A percentile compares a stretch with the other conserved stretches of the same genome.
These are phyloP conservation scores for Phylloboletellus chloephorus DNA, from an alignment of 1,284 basidiomycete genomes.

Conservation along the genomic window DNA sequence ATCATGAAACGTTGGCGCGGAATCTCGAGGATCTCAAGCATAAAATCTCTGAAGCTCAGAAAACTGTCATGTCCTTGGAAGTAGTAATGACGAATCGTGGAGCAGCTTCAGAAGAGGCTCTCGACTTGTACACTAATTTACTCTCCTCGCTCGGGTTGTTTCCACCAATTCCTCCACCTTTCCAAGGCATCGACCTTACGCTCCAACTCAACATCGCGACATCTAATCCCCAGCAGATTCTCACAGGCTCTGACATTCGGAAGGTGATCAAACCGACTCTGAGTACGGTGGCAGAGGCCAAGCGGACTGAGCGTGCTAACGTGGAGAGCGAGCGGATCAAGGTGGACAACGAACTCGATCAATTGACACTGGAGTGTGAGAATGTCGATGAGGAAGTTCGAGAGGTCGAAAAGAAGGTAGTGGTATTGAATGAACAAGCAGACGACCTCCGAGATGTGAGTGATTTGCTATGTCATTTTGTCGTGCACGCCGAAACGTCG, in stretches of 20 bases:
- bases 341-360: slow-evolving; percentile 75
- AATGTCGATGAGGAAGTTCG: slow-evolving; percentile 67
- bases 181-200: slow-evolving; percentile 63
- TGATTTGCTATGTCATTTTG: slow-evolving; percentile 12
- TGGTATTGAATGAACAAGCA: slow-evolving; percentile 65
- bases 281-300: slow-evolving; percentile 61
- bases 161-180: slow-evolving; percentile 62
- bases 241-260: slow-evolving; percentile 60
- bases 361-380: slow-evolving; percentile 70
- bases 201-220: slow-evolving; percentile 72
- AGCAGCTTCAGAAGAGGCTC: slow-evolving; percentile 70
- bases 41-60: slow-evolving; percentile 68
- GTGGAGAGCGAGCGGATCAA: slow-evolving; percentile 70
- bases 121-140: slow-evolving; percentile 69
- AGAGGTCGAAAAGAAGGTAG: slow-evolving; percentile 65
- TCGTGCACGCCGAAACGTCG: slow-evolving; percentile 6
- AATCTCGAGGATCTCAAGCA: slow-evolving; percentile 70
- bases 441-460: slow-evolving; percentile 72
- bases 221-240: slow-evolving; percentile 58
- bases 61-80: slow-evolving; percentile 67
- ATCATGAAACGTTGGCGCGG: slow-evolving; percentile 67
- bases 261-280: slow-evolving; percentile 69
- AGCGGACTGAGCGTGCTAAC: slow-evolving; percentile 59
- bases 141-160: slow-evolving; percentile 70
- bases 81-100: slow-evolving; percentile 73